Percentiles rank a stretch among this genome's conserved stretches.
Evolutionary conservation across 164 flowering plant species (phyloP).

Genomic region (Dillenia turbinata): DNA sequence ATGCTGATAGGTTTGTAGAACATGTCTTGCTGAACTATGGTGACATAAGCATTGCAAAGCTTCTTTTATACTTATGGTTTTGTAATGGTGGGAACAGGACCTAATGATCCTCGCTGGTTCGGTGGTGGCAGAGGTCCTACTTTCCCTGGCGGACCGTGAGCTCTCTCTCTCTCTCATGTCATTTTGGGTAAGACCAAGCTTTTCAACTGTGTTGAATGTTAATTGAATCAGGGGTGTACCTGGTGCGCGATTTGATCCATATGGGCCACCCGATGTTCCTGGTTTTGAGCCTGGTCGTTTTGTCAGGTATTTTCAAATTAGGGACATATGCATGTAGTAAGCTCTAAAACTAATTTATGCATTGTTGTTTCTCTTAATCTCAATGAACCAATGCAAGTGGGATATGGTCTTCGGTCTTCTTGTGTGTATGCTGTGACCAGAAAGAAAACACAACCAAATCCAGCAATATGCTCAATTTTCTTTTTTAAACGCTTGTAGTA

Average conservation of each 20-base stretch:
- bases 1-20: conserved; percentile 59
- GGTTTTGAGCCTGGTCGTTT: conserved; percentile 76
- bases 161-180: not conserved
- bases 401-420: too few relatives aligned
- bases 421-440: too few relatives aligned
- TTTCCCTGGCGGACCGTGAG: conserved; percentile 53
- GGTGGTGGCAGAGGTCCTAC: conserved; percentile 28
- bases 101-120: conserved; percentile 69
- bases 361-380: too few relatives aligned
- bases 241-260: conserved; percentile 88
- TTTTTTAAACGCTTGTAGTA: too few relatives aligned
- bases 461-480: too few relatives aligned
- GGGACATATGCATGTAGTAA: too few relatives aligned
- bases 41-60: too few relatives aligned
- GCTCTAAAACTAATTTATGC: too few relatives aligned
- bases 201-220: conserved; percentile 1
- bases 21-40: not conserved
- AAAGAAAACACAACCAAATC: too few relatives aligned
- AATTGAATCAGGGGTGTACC: conserved; percentile 55
- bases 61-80: not conserved
- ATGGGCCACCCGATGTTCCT: conserved; percentile 81
- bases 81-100: conserved; percentile 42
- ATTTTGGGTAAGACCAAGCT: not conserved
- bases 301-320: conserved; percentile 32
- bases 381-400: too few relatives aligned